These are phyloP conservation scores for Mrakia hoshinonis DNA, from an alignment of 768 basidiomycete genomes.

Conservation along the genomic window DNA sequence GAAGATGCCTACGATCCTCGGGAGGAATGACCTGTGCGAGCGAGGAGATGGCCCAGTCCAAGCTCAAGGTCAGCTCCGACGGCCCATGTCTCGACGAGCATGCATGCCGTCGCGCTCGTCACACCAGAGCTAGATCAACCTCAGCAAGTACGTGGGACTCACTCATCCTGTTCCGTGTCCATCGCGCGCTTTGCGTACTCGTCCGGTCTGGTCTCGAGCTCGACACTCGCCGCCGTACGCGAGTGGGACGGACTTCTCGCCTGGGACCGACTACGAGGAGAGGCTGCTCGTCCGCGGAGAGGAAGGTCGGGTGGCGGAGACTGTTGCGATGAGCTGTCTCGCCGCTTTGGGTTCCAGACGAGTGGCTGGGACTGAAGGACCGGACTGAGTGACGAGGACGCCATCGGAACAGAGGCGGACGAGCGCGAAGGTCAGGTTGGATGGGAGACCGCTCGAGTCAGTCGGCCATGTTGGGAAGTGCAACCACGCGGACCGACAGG, in stretches of 20 bases:
- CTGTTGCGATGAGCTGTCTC: no score
- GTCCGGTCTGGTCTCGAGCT: no score
- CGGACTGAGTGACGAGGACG: not conserved
- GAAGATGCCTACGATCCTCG: conserved; percentile 39
- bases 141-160: not conserved
- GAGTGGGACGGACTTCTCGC: no score
- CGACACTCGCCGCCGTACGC: no score
- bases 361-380: not conserved
- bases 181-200: not conserved
- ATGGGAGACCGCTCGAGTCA: not conserved
- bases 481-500: not conserved
- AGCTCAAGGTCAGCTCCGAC: not conserved
- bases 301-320: no score
- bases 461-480: not conserved
- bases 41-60: no score
- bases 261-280: no score
- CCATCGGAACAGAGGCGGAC: not conserved
- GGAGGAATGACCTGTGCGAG: conserved; percentile 38
- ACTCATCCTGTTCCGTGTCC: not conserved
- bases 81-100: not conserved
- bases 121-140: no score
- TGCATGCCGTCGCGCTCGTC: not conserved
- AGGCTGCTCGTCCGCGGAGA: no score
- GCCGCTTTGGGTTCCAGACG: no score
- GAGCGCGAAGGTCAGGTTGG: not conserved